Evolutionary conservation across 768 basidiomycete genomes (phyloP).

Genomic region (Lactifluus volemus): DNA sequence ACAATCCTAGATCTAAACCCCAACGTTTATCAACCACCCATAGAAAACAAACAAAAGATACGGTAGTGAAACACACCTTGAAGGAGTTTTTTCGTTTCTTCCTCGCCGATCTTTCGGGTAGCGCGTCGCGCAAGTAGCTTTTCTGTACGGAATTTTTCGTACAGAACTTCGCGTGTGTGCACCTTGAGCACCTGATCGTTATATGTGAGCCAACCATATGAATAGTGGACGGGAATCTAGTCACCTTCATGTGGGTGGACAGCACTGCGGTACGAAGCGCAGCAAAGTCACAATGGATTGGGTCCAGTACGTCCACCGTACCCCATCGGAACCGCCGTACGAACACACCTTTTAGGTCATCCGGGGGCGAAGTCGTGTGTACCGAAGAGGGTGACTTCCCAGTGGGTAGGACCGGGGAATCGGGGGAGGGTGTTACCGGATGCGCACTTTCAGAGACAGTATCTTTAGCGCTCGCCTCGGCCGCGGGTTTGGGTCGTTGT

Average conservation of each 20-base stretch:
- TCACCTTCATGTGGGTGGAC: constrained; percentile 78
- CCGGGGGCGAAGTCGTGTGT: constrained; percentile 49
- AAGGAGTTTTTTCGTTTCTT: constrained; percentile 61
- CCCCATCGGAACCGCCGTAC: constrained; percentile 83
- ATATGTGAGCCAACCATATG: not conserved
- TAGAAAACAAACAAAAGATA: too few relatives aligned
- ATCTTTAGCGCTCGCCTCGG: constrained; percentile 23
- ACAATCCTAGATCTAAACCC: constrained; percentile 13
- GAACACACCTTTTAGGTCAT: constrained; percentile 67
- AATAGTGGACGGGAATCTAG: constrained; percentile 16
- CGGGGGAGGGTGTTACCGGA: constrained; percentile 26
- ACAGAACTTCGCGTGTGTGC: constrained; percentile 81
- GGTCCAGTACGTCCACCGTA: constrained; percentile 76
- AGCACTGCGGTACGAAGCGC: constrained; percentile 77
- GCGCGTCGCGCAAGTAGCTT: constrained; percentile 82
- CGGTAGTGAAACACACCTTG: constrained; percentile 47
- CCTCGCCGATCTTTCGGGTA: constrained; percentile 68
- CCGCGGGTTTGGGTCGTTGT: constrained; percentile 28
- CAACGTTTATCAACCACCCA: too few relatives aligned
- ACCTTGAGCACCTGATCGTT: constrained; percentile 59
- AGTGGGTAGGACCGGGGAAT: constrained; percentile 21
- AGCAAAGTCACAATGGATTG: constrained; percentile 81
- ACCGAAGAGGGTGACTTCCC: constrained; percentile 25
- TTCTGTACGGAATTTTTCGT: constrained; percentile 89
- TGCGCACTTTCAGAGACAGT: constrained; percentile 39